Evolutionary conservation across 2,329 filamentous ascomycete species (phyloP).

Genomic region (Calonectria honghensis): DNA sequence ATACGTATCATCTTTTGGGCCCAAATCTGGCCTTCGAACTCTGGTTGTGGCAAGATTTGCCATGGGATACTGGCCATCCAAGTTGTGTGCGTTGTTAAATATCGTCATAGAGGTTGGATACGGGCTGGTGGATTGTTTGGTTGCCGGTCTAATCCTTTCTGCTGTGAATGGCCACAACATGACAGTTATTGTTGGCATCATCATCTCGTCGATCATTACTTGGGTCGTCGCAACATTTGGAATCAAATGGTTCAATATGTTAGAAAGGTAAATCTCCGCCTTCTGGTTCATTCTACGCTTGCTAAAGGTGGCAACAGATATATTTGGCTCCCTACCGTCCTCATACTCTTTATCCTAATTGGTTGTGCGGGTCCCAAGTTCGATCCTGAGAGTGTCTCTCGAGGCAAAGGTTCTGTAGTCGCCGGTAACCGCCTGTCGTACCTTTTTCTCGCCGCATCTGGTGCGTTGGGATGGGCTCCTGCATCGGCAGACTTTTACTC

Average conservation of each 20-base stretch:
- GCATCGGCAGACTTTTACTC: constrained; percentile 27
- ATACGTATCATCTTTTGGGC: neutral
- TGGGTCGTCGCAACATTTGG: constrained; percentile 14
- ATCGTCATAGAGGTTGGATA: neutral
- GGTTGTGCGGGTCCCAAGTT: neutral
- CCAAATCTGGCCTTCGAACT: neutral
- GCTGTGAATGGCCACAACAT: neutral
- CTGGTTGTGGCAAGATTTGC: neutral
- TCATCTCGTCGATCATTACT: constrained; percentile 5
- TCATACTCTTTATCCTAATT: constrained; percentile 17
- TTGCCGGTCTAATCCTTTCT: neutral
- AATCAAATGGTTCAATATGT: constrained; percentile 5
- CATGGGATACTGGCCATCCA: neutral
- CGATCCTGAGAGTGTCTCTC: neutral
- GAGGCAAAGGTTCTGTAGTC: neutral
- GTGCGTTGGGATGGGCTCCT: constrained; percentile 9
- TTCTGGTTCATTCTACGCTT: neutral
- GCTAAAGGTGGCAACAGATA: neutral
- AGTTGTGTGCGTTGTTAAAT: neutral
- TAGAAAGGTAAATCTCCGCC: neutral
- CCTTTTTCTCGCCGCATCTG: constrained; percentile 15
- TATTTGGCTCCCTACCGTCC: constrained; percentile 1
- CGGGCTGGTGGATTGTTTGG: neutral
- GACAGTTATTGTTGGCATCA: neutral
- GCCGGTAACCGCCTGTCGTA: constrained; percentile 7